Base-by-base conservation (phyloP, 2,329 filamentous ascomycete species). In the Phialophora chinensis region DNA sequence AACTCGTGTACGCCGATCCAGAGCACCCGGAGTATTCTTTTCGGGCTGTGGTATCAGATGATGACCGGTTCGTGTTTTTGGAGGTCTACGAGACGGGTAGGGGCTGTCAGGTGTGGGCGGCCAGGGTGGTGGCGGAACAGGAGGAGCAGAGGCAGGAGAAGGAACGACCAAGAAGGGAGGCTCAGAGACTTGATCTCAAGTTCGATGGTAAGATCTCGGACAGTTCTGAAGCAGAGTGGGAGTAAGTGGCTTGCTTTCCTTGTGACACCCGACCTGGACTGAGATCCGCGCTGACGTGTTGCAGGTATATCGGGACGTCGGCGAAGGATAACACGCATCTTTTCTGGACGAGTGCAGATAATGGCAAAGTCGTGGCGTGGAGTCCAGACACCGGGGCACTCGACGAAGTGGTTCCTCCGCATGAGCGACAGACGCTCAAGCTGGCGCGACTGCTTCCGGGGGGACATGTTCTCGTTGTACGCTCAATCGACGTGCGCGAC, bases 71-170 rank as follows among this genome's bases (percentile, higher is more conserved):
- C 25, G 62, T 64, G n/a, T 64, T 60, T 59, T 55, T 64, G 25
- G 62, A 64, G 31, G 33, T 64, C 42, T 64, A 64, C 44, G 62
- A 59, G n/a, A 25, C 49, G 27, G 49, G 62, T 8, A 64, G 62
- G 25, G 53, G 54, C 10, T 58, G 55, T 38, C 44, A 53, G 33
- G 44, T 64, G n/a, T 58, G 20, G 62, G 27, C 38, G 7, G 62
- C 62, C 11, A 7, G 10, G 20, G 44, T 64, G 2, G 23, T 53
- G 1, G 33, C n/a, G n/a, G n/a, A n/a, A n/a, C n/a, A n/a, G 14
- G 38, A 35, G 6, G 31, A 35, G 33, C 33, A 35, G 33, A 12
- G 33, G 33, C 33, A 35, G 33, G 33, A 35, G 11, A 35, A 35
- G 33, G 33, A 12, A 10, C 10, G 33, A 11, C 11, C 55, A 8